Evolutionary conservation across 1,284 basidiomycete genomes (phyloP), one percentile per base, ranked within the genome.

Genomic region (Ustilago xerochloae): DNA sequence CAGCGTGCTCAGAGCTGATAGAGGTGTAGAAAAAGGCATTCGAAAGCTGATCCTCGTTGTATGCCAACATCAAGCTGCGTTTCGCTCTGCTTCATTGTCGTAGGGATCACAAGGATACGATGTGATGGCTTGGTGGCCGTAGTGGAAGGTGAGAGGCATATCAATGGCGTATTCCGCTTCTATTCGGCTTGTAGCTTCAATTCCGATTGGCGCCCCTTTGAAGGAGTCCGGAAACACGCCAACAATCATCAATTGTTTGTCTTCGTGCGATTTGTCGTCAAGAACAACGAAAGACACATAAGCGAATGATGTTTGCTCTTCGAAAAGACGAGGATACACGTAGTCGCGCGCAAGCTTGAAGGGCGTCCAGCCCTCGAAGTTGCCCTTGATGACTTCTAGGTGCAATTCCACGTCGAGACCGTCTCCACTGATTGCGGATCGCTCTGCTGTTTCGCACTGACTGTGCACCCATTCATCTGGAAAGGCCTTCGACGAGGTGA

Each of bases 331-430:
- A 1, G 46, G 55, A 18, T 32, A 32, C 5, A 58, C 56, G n/a
- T 58, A 43, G 38, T 49, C 46, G 2, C 56, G 47, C 2, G 47
- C 39, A 10, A 58, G 47, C 48, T 58, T 20, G 35, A 33, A 50
- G 10, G 56, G 56, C 8, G 48, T 50, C 56, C 56, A 58, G 30
- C 47, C 47, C 3, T 22, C 45, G 18, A 57, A 57, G 33, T 57
- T 18, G 45, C 55, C 55, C 13, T 28, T 13, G 33, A 48, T 48
- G 28, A 8, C 29, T 12, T 26, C 24, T 22, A 47, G 30, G 6
- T 39, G 8, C 10, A 39, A 6, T 16, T 18, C 10, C 38, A 10
- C 9, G 22, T 47, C 54, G 24, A 26, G 24, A 36, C 30, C 45
- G 22, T 56, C 43, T n/a, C 26, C n/a, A 28, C 13, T 12, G 12